These are phyloP conservation scores for Cercospora nicotianae DNA, from an alignment of 2,329 filamentous ascomycete species.

Conservation along the genomic window DNA sequence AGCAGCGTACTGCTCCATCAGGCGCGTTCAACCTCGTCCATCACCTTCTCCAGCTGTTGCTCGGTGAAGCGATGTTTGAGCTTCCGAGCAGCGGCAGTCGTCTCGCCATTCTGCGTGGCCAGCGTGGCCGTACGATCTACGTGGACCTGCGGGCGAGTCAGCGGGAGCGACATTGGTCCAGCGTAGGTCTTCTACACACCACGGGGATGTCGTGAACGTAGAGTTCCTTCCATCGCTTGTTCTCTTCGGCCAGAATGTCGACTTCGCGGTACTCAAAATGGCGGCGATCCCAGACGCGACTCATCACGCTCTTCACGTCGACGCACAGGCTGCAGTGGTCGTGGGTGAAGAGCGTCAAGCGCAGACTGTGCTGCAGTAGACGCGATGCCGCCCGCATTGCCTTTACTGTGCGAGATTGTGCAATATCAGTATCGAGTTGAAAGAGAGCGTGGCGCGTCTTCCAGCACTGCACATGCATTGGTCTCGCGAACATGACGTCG, in stretches of 20 bases:
- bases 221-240: constrained; percentile 66
- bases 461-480: background rate
- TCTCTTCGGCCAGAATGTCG: constrained; percentile 65
- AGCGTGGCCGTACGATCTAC: constrained; percentile 57
- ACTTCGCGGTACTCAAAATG: constrained; percentile 70
- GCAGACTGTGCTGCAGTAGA: constrained; percentile 28
- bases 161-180: background rate
- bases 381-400: constrained; percentile 20
- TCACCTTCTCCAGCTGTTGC: constrained; percentile 65
- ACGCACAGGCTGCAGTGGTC: constrained; percentile 70
- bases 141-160: constrained; percentile 51
- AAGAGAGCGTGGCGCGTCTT: background rate
- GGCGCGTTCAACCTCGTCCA: constrained; percentile 57
- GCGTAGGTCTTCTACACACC: constrained; percentile 47
- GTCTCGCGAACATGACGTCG: background rate
- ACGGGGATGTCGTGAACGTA: constrained; percentile 84
- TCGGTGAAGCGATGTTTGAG: constrained; percentile 76
- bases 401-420: background rate
- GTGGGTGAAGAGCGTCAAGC: constrained; percentile 71
- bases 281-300: constrained; percentile 64
- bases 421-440: background rate
- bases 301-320: constrained; percentile 67
- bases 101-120: constrained; percentile 54
- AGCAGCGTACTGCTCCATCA: constrained; percentile 14
- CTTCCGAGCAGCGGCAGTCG: constrained; percentile 63